Evolutionary conservation across 1,284 basidiomycete genomes (phyloP).

Genomic region (Ustilago sp.): DNA sequence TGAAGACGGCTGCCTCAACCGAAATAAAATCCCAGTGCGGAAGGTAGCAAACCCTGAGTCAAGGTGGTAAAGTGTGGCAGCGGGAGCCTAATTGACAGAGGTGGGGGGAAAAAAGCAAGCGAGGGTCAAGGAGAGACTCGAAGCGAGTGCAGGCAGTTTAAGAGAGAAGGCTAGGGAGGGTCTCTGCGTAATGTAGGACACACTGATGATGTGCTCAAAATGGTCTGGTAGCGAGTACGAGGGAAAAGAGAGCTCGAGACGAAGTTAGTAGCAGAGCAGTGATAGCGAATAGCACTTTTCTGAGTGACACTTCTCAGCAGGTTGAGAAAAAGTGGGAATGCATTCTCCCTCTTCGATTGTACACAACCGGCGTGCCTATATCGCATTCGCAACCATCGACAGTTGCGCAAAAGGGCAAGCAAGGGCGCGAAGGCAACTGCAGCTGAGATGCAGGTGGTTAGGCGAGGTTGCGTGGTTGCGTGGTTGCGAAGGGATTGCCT

Average conservation of each 20-base stretch:
- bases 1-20: constrained; percentile 2
- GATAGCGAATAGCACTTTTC: constrained; percentile 28
- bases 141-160: constrained; percentile 14
- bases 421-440: constrained; percentile 11
- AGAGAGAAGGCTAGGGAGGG: neutral
- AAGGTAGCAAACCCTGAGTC: constrained; percentile 12
- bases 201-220: constrained; percentile 24
- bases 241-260: constrained; percentile 27
- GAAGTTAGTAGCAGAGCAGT: constrained; percentile 28
- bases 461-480: constrained; percentile 4
- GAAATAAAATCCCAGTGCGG: constrained; percentile 21
- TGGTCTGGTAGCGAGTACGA: constrained; percentile 9
- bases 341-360: neutral
- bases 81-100: constrained; percentile 15
- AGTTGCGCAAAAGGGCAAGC: neutral
- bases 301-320: constrained; percentile 33
- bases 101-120: constrained; percentile 1
- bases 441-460: constrained; percentile 4
- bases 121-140: constrained; percentile 6
- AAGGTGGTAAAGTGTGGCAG: constrained; percentile 32
- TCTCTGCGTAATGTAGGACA: neutral
- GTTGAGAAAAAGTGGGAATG: neutral
- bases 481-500: neutral
- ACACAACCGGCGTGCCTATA: constrained; percentile 13
- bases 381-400: neutral